Conservation (phyloP, 75 land plant genomes). For the Azolla pinnata region DNA sequence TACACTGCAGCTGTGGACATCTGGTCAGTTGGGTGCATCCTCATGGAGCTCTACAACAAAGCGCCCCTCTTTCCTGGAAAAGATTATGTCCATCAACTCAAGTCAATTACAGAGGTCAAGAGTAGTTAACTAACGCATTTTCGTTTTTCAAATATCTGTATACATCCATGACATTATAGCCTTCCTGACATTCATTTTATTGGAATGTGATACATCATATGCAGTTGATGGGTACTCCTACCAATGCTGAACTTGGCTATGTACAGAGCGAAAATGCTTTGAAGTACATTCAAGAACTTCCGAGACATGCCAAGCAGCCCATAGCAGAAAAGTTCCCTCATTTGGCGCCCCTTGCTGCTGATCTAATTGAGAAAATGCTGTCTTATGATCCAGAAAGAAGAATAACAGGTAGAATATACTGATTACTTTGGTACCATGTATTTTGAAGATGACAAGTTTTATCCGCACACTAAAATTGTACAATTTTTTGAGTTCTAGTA, state of each 20-base stretch:
- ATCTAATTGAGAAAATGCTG: constrained; percentile 74
- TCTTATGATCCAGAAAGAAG: constrained; percentile 62
- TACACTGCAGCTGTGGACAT: constrained; percentile 84
- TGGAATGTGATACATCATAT: too few relatives aligned
- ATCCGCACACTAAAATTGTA: too few relatives aligned
- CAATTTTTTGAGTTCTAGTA: too few relatives aligned
- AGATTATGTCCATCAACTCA: constrained; percentile 67
- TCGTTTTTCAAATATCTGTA: too few relatives aligned
- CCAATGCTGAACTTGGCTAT: constrained; percentile 58
- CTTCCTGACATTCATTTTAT: too few relatives aligned
- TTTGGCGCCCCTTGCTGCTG: constrained; percentile 60
- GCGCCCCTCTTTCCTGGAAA: constrained; percentile 45
- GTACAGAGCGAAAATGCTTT: constrained; percentile 60
- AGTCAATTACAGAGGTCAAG: constrained; percentile 60
- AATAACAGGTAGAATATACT: constrained; percentile 64
- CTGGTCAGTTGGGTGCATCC: constrained; percentile 95
- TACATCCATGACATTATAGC: too few relatives aligned
- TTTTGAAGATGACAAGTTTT: too few relatives aligned
- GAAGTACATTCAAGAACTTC: constrained; percentile 54
- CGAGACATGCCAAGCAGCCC: constrained; percentile 40
- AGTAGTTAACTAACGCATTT: too few relatives aligned
- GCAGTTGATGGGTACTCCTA: constrained; percentile 79
- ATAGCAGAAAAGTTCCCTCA: constrained; percentile 55
- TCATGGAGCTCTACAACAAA: constrained; percentile 54
- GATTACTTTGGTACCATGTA: too few relatives aligned